Evolutionary conservation across 441 rosid species (phyloP).

Genomic region (Sinapis alba): DNA sequence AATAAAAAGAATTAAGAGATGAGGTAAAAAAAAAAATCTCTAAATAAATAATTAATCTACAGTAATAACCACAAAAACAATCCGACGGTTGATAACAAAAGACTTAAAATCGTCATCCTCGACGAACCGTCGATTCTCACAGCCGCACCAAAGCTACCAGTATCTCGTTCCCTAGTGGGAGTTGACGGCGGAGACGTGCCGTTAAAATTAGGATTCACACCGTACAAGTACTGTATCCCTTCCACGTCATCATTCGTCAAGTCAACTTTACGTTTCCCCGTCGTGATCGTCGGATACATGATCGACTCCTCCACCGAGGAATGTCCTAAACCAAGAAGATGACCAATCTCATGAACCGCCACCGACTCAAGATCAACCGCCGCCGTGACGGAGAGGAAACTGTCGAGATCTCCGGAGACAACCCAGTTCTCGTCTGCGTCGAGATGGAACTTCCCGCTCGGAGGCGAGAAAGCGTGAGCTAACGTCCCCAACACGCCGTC

Average conservation of each 20-base stretch:
- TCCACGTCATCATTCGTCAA: slow-evolving; percentile 62
- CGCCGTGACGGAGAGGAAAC: slow-evolving; percentile 37
- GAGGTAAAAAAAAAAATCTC: slow-evolving; percentile 8
- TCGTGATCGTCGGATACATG: slow-evolving; percentile 73
- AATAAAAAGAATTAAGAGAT: slow-evolving; percentile 5
- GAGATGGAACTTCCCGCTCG: slow-evolving; percentile 69
- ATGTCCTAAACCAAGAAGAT: slow-evolving; percentile 84
- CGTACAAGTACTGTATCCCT: slow-evolving; percentile 73
- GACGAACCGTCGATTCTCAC: slow-evolving; percentile 14
- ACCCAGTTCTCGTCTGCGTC: slow-evolving; percentile 83
- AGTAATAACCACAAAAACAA: slow-evolving; percentile 36
- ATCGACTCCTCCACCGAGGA: slow-evolving; percentile 67
- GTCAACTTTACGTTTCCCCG: slow-evolving; percentile 62
- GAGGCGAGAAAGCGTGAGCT: slow-evolving; percentile 94
- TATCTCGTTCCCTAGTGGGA: slow-evolving; percentile 47
- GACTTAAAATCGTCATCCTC: slow-evolving; percentile 22
- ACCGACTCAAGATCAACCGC: slow-evolving; percentile 89
- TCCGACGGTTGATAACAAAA: slow-evolving; percentile 47
- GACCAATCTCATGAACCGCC: slow-evolving; percentile 92
- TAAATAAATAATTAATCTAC: slow-evolving; percentile 25
- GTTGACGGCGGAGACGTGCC: slow-evolving; percentile 47
- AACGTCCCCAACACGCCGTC: slow-evolving; percentile 81
- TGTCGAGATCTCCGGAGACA: slow-evolving; percentile 44
- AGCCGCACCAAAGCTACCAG: slow-evolving; percentile 43
- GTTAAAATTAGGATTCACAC: slow-evolving; percentile 66